phyloP scores from a whole-genome alignment of 2,329 filamentous ascomycete genomes.

The Arthroderma sp. region DNA sequence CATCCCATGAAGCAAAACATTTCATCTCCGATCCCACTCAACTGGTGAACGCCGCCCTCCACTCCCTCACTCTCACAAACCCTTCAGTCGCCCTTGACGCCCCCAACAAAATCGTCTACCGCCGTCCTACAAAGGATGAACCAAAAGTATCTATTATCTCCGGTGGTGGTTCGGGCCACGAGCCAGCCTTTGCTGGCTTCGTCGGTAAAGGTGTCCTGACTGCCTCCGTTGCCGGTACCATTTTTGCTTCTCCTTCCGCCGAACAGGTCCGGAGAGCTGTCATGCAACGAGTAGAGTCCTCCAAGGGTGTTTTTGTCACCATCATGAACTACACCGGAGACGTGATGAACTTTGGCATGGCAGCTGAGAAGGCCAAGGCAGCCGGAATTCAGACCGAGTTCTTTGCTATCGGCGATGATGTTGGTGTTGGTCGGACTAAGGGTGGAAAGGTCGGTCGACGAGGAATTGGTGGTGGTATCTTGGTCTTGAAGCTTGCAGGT shows the following conservation, averaged over 20 bases:
- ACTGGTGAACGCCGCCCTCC: conserved; percentile 64
- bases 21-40: conserved; percentile 75
- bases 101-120: conserved; percentile 73
- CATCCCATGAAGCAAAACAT: conserved; percentile 47
- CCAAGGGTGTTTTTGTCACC: conserved; percentile 68
- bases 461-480: conserved; percentile 80
- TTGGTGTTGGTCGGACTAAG: conserved; percentile 67
- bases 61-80: conserved; percentile 68
- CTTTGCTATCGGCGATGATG: conserved; percentile 85
- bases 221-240: conserved; percentile 72
- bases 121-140: conserved; percentile 40
- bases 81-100: conserved; percentile 67
- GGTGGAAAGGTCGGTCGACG: conserved; percentile 85
- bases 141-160: conserved; percentile 68
- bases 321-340: conserved; percentile 94
- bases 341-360: conserved; percentile 86
- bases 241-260: conserved; percentile 69
- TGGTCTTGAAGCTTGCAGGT: conserved; percentile 83
- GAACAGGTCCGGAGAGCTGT: conserved; percentile 73
- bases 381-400: conserved; percentile 68
- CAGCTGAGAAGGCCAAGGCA: conserved; percentile 79
- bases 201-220: conserved; percentile 70
- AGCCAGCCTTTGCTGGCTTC: conserved; percentile 75
- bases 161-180: conserved; percentile 80
- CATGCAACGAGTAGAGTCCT: conserved; percentile 55